These are phyloP conservation scores for Sporisorium reilianum DNA, from an alignment of 1,284 basidiomycete species.

Conservation along the genomic window DNA sequence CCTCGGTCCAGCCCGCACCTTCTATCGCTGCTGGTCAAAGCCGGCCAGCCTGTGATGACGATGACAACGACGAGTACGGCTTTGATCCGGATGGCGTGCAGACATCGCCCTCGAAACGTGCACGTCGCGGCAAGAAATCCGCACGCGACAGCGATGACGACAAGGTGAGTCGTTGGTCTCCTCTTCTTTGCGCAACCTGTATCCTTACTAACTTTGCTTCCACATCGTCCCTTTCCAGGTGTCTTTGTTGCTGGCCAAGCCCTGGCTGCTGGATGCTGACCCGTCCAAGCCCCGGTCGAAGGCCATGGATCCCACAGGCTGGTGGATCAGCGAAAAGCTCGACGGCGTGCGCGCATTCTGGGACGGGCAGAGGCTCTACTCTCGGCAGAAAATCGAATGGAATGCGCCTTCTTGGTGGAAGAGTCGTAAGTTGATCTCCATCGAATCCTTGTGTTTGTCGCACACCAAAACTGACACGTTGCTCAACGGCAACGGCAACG, in stretches of 20 bases:
- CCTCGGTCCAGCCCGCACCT: neutral
- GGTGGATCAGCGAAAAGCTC: constrained; percentile 77
- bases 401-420: constrained; percentile 76
- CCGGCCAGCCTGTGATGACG: constrained; percentile 15
- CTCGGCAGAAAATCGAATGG: constrained; percentile 76
- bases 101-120: constrained; percentile 28
- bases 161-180: constrained; percentile 17
- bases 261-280: constrained; percentile 75
- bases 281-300: constrained; percentile 28
- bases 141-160: constrained; percentile 21
- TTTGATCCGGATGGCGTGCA: constrained; percentile 22
- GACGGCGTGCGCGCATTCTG: constrained; percentile 74
- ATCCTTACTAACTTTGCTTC: neutral
- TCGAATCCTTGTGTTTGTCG: neutral
- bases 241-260: constrained; percentile 74
- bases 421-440: constrained; percentile 71
- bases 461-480: neutral
- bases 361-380: constrained; percentile 75
- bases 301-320: constrained; percentile 74
- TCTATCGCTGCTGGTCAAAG: neutral
- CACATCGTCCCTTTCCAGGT: constrained; percentile 7
- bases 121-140: constrained; percentile 17
- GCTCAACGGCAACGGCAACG: neutral
- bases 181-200: neutral
- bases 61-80: constrained; percentile 14